Evolutionary conservation across 2,329 filamentous ascomycete genomes (phyloP).

Genomic region (Boeremia exigua): DNA sequence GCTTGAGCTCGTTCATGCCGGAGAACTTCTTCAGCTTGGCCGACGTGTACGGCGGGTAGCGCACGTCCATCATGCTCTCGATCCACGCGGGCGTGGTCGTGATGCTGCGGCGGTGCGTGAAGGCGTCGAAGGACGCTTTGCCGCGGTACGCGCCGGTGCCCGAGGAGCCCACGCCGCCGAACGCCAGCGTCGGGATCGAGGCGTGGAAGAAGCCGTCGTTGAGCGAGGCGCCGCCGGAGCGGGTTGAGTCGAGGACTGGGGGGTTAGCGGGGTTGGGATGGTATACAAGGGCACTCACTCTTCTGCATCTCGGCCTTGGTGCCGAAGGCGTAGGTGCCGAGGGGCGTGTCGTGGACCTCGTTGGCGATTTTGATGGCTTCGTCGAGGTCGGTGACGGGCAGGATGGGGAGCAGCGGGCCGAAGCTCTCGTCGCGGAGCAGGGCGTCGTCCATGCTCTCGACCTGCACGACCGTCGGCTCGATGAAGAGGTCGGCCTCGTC

Average conservation of each 20-base stretch:
- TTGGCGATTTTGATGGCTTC: constrained; percentile 85
- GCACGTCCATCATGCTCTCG: constrained; percentile 69
- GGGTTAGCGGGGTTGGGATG: neutral
- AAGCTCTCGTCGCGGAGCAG: constrained; percentile 87
- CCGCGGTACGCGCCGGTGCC: constrained; percentile 81
- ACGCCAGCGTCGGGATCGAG: constrained; percentile 72
- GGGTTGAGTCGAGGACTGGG: constrained; percentile 53
- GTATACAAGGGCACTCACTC: constrained; percentile 53
- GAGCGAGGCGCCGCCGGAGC: constrained; percentile 58
- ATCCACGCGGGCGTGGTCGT: constrained; percentile 71
- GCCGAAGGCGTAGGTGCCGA: constrained; percentile 86
- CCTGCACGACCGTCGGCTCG: constrained; percentile 89
- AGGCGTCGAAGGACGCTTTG: constrained; percentile 72
- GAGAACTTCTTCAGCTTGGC: constrained; percentile 62
- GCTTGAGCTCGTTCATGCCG: constrained; percentile 58
- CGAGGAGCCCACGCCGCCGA: constrained; percentile 83
- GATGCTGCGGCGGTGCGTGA: constrained; percentile 67
- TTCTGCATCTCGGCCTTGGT: constrained; percentile 77
- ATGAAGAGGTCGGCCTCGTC: constrained; percentile 84
- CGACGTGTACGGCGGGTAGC: constrained; percentile 66
- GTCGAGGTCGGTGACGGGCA: constrained; percentile 80
- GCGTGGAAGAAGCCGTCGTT: constrained; percentile 72
- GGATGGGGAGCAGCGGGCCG: constrained; percentile 86
- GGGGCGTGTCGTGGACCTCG: constrained; percentile 78
- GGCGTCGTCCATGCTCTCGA: constrained; percentile 75